Evolutionary conservation across 257 asterid genomes (phyloP).

Genomic region (Parsonsia alboflavescens): DNA sequence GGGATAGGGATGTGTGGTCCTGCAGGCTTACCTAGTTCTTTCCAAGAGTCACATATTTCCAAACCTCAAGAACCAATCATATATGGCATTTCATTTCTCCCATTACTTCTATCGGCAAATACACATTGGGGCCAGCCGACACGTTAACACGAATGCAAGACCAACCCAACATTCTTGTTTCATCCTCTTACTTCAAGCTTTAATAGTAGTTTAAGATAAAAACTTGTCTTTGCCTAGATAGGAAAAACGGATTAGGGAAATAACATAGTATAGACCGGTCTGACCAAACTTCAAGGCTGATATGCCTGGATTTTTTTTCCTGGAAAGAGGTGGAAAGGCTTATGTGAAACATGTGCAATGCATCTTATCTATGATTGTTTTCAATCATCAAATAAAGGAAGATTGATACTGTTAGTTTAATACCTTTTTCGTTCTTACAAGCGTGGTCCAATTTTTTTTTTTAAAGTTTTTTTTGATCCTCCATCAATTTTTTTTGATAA

Average conservation of each 20-base stretch:
- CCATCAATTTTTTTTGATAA: too few species aligned
- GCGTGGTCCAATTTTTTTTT: too few species aligned
- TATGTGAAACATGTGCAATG: neutral
- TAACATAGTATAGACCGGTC: neutral
- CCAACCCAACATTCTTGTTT: neutral
- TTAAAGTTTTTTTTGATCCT: too few species aligned
- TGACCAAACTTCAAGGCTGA: neutral
- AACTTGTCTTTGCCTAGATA: neutral
- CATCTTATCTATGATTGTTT: neutral
- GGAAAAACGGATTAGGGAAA: neutral
- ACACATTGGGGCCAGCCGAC: neutral
- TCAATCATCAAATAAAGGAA: neutral
- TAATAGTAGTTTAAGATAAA: neutral
- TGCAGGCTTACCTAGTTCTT: neutral
- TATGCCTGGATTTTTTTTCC: slow-evolving; percentile 1
- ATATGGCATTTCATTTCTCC: neutral
- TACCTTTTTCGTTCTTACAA: too few species aligned
- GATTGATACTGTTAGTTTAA: too few species aligned
- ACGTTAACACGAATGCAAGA: neutral
- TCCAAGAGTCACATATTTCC: neutral
- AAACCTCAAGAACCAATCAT: neutral
- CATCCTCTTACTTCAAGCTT: neutral
- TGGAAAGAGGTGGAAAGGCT: neutral
- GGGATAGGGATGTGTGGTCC: slow-evolving; percentile 8
- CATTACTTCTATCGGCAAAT: neutral